These are phyloP conservation scores for Sugiyamaella novakii DNA, from an alignment of 1,139 yeast species.

Conservation along the genomic window DNA sequence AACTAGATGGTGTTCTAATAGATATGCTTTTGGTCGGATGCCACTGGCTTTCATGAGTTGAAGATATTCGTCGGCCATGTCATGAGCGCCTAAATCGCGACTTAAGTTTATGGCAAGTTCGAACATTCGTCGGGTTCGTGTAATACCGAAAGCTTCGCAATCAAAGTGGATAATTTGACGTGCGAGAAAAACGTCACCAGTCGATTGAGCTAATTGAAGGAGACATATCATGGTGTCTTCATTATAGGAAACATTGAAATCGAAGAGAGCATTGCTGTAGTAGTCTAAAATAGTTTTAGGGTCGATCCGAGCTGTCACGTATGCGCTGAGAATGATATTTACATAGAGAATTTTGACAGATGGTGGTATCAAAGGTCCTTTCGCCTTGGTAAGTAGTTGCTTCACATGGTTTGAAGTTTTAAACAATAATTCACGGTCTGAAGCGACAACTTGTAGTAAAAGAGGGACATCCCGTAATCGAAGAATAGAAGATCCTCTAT, in stretches of 20 bases:
- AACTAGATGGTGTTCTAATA: not conserved
- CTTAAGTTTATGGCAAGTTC: slow-evolving; percentile 14
- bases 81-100: slow-evolving; percentile 5
- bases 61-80: slow-evolving; percentile 9
- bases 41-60: slow-evolving; percentile 10
- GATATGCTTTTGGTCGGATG: slow-evolving; percentile 11
- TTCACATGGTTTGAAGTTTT: slow-evolving; percentile 1
- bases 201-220: slow-evolving; percentile 23
- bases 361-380: slow-evolving; percentile 25
- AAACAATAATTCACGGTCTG: not conserved
- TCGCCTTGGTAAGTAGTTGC: not conserved
- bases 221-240: slow-evolving; percentile 34
- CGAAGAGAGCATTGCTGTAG: slow-evolving; percentile 26
- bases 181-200: slow-evolving; percentile 25
- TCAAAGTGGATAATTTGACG: slow-evolving; percentile 26
- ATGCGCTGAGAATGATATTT: slow-evolving; percentile 32
- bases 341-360: slow-evolving; percentile 34
- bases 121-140: slow-evolving; percentile 21
- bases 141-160: slow-evolving; percentile 25
- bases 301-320: slow-evolving; percentile 10
- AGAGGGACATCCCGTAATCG: slow-evolving; percentile 12
- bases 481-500: slow-evolving; percentile 29
- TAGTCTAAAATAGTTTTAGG: slow-evolving; percentile 23
- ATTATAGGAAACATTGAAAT: slow-evolving; percentile 29
- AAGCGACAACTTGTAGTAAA: not conserved